phyloP scores from a whole-genome alignment of 331 rosid species.

The Quercus lobata region DNA sequence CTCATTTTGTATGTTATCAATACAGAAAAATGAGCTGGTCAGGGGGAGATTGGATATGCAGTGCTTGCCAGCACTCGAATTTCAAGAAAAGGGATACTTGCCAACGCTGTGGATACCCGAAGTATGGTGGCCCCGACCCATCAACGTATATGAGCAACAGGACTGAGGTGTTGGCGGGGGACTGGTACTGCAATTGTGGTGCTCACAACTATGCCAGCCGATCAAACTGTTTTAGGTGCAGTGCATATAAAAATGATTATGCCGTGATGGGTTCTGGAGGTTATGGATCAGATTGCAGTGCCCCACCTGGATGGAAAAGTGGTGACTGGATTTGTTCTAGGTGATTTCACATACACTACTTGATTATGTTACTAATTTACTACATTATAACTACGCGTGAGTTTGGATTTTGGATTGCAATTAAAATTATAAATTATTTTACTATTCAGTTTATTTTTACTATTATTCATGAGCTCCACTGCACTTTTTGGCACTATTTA shows the following conservation, averaged over 20 bases:
- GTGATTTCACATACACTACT: constrained; percentile 37
- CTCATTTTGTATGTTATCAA: neutral
- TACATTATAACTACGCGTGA: neutral
- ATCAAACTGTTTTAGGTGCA: constrained; percentile 69
- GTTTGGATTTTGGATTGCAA: too few species aligned
- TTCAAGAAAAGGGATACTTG: constrained; percentile 90
- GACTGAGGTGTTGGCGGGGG: constrained; percentile 89
- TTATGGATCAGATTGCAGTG: constrained; percentile 60
- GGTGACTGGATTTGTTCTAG: constrained; percentile 95
- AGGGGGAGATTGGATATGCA: constrained; percentile 98
- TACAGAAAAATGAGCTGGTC: constrained; percentile 82
- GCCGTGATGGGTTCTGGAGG: constrained; percentile 42
- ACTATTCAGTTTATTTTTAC: too few species aligned
- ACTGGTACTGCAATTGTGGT: constrained; percentile 95
- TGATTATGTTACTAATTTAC: neutral
- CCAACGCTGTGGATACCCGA: constrained; percentile 84
- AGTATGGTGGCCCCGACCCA: constrained; percentile 94
- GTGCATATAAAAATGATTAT: constrained; percentile 57
- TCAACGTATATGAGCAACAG: constrained; percentile 58
- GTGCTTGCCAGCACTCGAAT: constrained; percentile 85
- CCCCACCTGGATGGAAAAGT: constrained; percentile 95
- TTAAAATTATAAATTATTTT: too few species aligned
- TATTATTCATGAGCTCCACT: too few species aligned
- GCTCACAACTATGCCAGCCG: constrained; percentile 97
- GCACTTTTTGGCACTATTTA: too few species aligned